A percentile compares a stretch with the other conserved stretches of the same genome.
Conservation (phyloP, 139 green algal species). For the Coelastrella sp. region DNA sequence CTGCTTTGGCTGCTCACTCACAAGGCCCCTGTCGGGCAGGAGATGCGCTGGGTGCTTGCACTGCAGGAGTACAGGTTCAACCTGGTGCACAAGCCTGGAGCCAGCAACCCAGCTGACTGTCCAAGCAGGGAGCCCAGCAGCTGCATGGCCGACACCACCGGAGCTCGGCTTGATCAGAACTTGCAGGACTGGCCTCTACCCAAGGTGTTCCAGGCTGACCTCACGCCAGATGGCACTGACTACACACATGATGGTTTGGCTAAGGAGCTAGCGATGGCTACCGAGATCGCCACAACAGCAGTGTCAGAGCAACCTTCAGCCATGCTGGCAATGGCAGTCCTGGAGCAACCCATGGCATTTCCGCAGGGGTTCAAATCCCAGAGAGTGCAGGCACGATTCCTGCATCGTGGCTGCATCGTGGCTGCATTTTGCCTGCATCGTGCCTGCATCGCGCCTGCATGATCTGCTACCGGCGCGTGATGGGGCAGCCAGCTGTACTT, state of each 20-base stretch:
- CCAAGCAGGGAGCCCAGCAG: conserved; percentile 6
- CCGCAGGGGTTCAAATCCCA: too few relatives aligned
- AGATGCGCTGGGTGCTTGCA: conserved; percentile 16
- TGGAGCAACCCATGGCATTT: neutral
- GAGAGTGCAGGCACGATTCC: too few relatives aligned
- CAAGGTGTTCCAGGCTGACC: neutral
- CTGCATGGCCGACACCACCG: neutral
- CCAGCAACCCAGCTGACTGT: conserved; percentile 17
- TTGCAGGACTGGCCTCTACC: neutral
- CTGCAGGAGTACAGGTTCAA: conserved; percentile 41
- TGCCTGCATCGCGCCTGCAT: too few relatives aligned
- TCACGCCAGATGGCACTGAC: neutral
- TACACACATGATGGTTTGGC: neutral
- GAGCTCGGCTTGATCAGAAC: neutral
- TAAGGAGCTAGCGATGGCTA: neutral
- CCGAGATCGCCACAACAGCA: neutral
- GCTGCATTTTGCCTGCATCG: too few relatives aligned
- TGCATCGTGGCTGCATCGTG: too few relatives aligned
- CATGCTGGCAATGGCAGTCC: neutral
- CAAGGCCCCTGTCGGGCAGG: neutral
- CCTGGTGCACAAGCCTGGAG: conserved; percentile 34
- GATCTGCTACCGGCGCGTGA: too few relatives aligned
- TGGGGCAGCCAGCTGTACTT: too few relatives aligned
- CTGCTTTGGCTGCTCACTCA: conserved; percentile 26
- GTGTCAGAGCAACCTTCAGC: neutral